Evolutionary conservation across 371 early-diverging fungal genomes (phyloP).

Genomic region (Saksenaea oblongispora): DNA sequence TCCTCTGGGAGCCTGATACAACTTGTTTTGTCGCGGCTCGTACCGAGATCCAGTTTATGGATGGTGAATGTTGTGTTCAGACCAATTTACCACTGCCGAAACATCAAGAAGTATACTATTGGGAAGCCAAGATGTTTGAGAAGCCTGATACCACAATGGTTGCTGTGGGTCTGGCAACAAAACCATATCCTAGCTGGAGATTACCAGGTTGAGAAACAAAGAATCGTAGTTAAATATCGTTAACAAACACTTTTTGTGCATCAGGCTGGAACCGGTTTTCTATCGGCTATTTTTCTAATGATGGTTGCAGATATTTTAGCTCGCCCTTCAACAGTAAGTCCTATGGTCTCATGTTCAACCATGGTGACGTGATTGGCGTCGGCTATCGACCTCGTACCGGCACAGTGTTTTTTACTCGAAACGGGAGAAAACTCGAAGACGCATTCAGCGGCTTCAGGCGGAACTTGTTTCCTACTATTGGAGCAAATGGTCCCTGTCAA

Average conservation of each 20-base stretch:
- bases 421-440: conserved; percentile 68
- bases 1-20: conserved; percentile 68
- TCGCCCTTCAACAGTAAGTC: conserved; percentile 63
- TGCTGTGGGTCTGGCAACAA: conserved; percentile 68
- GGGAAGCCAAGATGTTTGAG: conserved; percentile 76
- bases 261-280: conserved; percentile 73
- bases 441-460: conserved; percentile 56
- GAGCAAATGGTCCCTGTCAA: conserved; percentile 65
- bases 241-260: not conserved
- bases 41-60: conserved; percentile 75
- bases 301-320: conserved; percentile 67
- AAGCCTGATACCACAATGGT: conserved; percentile 58
- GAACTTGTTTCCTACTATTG: conserved; percentile 66
- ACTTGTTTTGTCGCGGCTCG: conserved; percentile 74
- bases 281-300: conserved; percentile 70
- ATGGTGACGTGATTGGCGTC: conserved; percentile 79
- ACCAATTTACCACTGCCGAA: conserved; percentile 82
- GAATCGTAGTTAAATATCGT: not conserved
- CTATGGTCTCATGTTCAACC: conserved; percentile 61
- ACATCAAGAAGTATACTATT: conserved; percentile 75
- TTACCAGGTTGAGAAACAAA: conserved; percentile 55
- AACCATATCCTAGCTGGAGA: conserved; percentile 69
- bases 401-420: conserved; percentile 77
- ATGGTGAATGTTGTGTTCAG: conserved; percentile 77
- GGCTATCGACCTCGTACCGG: conserved; percentile 78